phyloP scores from a whole-genome alignment of 345 rosid genomes.

The Psidium friedrichsthalianum region DNA sequence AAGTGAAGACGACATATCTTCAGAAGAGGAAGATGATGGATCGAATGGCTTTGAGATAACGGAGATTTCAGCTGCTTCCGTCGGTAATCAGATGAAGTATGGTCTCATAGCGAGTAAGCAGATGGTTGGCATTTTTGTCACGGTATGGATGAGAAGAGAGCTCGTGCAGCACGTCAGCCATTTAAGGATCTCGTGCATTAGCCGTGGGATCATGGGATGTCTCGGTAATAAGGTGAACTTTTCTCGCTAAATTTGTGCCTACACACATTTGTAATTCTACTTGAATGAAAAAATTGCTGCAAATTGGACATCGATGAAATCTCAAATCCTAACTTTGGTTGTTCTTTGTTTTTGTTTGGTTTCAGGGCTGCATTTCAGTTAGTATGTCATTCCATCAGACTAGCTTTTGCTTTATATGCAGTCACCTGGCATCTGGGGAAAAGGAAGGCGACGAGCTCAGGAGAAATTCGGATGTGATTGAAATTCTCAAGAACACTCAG shows the following conservation, averaged over 20 bases:
- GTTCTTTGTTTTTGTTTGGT: not conserved
- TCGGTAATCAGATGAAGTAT: conserved; percentile 41
- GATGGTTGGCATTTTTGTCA: conserved; percentile 95
- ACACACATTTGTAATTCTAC: not conserved
- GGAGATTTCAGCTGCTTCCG: conserved; percentile 12
- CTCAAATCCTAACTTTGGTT: not conserved
- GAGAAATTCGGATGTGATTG: conserved; percentile 71
- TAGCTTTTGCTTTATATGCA: conserved; percentile 78
- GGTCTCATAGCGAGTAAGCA: conserved; percentile 77
- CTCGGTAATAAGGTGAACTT: conserved; percentile 81
- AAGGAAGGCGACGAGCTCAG: conserved; percentile 90
- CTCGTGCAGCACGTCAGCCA: conserved; percentile 69
- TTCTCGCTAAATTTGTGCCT: not conserved
- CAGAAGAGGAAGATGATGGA: conserved; percentile 62
- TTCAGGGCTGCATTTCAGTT: conserved; percentile 91
- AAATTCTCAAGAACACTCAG: conserved; percentile 78
- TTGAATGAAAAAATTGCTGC: not conserved
- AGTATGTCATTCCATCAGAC: conserved; percentile 79
- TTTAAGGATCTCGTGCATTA: conserved; percentile 54
- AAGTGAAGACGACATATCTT: conserved; percentile 41
- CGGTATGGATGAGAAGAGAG: conserved; percentile 82
- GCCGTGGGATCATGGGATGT: conserved; percentile 88
- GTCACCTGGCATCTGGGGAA: conserved; percentile 95
- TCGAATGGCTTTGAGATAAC: conserved; percentile 15
- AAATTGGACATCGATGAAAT: not conserved